Base-by-base conservation (phyloP, 441 rosid genomes). In the Flueggea neowawraea region DNA sequence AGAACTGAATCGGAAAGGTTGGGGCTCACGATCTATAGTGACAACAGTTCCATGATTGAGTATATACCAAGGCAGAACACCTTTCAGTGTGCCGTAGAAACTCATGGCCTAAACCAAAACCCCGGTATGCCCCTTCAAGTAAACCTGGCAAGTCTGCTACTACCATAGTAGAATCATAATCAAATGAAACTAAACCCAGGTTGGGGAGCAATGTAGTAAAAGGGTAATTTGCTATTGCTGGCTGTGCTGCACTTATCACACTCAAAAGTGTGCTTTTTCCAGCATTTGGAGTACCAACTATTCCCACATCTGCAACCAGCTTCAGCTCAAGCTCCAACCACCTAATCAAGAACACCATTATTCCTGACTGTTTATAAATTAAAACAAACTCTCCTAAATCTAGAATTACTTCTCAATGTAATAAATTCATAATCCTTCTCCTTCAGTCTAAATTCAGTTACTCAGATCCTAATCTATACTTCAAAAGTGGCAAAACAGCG, bases 131-230 rank as follows among this genome's bases (percentile, higher is more conserved):
- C 75, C 98, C 97, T 87, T 88, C 97, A 60, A 90, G 96, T 67
- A 93, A 82, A 78, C 97, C 97, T 57, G 98, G 98, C 48, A 93
- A 84, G 82, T 93, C 98, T 15, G 98, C 97, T 12, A 90, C 98
- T 55, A 90, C 97, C 83, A 93, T 69, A 48, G 98, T 88, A 62
- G 96, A 76, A 68, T 90, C 91, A 61, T 85, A 90, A 74, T 88
- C 90, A 68, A 93, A 87, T 10, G 97, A 90, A 75, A 93, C 95
- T 57, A 93, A 90, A 44, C 95, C 98, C 14, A 88, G 87, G 79
- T 93, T 93, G 60, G 98, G 96, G 69, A 93, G 97, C 64, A 93
- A 79, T 36, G 97, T 93, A 59, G 98, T 93, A 69, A 88, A 93
- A 16, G 98, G 97, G 71, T 87, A 90, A 67, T 87, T 93, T 71